These are phyloP conservation scores for Fagus sylvatica DNA, from an alignment of 306 rosid genomes.

Conservation along the genomic window DNA sequence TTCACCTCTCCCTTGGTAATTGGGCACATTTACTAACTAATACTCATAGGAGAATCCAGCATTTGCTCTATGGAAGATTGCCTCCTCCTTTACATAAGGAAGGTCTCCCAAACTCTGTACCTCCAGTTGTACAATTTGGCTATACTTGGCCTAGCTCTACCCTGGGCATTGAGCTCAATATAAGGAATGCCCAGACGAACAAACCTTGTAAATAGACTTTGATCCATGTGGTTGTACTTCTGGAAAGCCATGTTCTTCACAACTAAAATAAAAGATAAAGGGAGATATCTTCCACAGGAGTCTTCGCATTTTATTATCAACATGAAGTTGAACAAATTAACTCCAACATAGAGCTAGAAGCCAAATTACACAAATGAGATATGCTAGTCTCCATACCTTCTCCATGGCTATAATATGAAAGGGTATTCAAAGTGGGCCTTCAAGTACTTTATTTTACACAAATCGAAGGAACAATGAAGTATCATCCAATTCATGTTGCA, in stretches of 20 bases:
- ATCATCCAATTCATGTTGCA: no score
- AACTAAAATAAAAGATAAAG: no score
- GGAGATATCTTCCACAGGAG: no score
- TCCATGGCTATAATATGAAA: no score
- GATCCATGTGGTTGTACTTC: slow-evolving; percentile 98
- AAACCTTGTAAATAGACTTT: slow-evolving; percentile 91
- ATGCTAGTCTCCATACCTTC: no score
- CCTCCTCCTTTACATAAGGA: slow-evolving; percentile 65
- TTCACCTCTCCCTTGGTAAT: slow-evolving; percentile 90
- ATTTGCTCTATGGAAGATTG: slow-evolving; percentile 68
- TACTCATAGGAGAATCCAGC: slow-evolving; percentile 96
- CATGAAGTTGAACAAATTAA: no score
- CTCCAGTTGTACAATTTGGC: slow-evolving; percentile 96
- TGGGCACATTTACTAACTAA: slow-evolving; percentile 93
- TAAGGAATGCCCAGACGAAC: slow-evolving; percentile 96
- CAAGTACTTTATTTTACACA: no score
- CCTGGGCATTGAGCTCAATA: slow-evolving; percentile 98
- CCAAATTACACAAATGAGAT: no score
- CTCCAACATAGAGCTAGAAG: no score
- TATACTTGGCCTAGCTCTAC: slow-evolving; percentile 95
- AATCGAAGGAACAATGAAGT: no score
- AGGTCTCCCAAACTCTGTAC: slow-evolving; percentile 96
- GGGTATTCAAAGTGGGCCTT: no score
- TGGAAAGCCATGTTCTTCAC: slow-evolving; percentile 99
- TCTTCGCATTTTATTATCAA: no score